phyloP scores from a whole-genome alignment of 1,139 yeast species.

The Geotrichum aggregatum region DNA sequence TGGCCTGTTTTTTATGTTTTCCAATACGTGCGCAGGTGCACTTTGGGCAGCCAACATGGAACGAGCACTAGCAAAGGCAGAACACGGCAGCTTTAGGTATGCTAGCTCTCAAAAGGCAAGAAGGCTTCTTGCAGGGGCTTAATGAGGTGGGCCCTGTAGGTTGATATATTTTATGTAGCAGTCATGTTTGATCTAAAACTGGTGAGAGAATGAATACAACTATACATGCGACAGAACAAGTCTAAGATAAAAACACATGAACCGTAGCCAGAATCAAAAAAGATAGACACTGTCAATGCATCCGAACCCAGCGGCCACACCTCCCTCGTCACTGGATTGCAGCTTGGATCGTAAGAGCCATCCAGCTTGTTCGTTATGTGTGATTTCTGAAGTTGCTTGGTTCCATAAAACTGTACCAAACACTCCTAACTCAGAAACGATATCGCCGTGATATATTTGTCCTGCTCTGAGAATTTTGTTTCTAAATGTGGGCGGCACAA shows the following conservation, averaged over 20 bases:
- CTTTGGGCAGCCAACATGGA: constrained; percentile 53
- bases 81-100: constrained; percentile 18
- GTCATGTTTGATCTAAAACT: not conserved
- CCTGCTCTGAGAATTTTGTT: constrained; percentile 71
- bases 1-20: constrained; percentile 58
- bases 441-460: constrained; percentile 57
- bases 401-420: constrained; percentile 82
- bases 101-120: constrained; percentile 18
- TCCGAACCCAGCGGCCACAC: constrained; percentile 98
- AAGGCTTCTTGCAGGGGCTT: constrained; percentile 13
- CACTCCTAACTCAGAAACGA: constrained; percentile 84
- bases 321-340: constrained; percentile 88
- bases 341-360: constrained; percentile 86
- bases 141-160: not conserved
- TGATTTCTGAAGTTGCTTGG: constrained; percentile 52
- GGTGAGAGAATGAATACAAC: not conserved
- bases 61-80: constrained; percentile 9
- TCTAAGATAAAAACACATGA: too few relatives aligned
- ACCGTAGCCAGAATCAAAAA: constrained; percentile 21
- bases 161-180: not conserved
- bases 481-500: constrained; percentile 62
- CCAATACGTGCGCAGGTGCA: constrained; percentile 69
- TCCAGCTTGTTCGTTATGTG: constrained; percentile 64
- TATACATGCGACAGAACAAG: too few relatives aligned
- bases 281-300: constrained; percentile 74